A percentile compares a stretch with the other conserved stretches of the same genome.
Conservation (phyloP, 1,284 basidiomycete species). For the Xerocomus minutiporus region DNA sequence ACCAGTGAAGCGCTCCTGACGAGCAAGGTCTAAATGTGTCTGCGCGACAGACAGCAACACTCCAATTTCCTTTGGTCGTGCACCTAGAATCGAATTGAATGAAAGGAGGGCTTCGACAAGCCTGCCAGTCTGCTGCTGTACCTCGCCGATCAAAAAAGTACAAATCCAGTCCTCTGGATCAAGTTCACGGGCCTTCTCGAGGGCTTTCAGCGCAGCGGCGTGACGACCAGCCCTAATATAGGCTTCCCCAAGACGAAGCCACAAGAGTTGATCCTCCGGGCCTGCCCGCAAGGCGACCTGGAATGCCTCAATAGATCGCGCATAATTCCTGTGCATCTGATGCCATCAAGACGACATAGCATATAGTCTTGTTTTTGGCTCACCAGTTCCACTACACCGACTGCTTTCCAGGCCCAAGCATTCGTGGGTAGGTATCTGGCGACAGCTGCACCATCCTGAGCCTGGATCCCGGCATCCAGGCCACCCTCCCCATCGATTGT, state of each 20-base stretch:
- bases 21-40: constrained; percentile 70
- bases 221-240: constrained; percentile 87
- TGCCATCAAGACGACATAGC: constrained; percentile 11
- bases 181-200: constrained; percentile 70
- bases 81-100: constrained; percentile 56
- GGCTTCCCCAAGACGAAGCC: constrained; percentile 90
- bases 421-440: constrained; percentile 71
- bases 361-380: constrained; percentile 26
- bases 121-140: constrained; percentile 76
- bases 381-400: constrained; percentile 90
- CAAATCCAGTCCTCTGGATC: constrained; percentile 79
- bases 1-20: constrained; percentile 60
- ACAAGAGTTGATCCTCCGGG: constrained; percentile 72
- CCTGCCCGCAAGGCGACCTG: constrained; percentile 86
- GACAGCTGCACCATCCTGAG: constrained; percentile 41
- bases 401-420: constrained; percentile 98
- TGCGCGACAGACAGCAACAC: constrained; percentile 74
- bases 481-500: constrained; percentile 93
- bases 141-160: constrained; percentile 80
- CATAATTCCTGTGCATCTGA: constrained; percentile 73
- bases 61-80: constrained; percentile 63
- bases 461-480: constrained; percentile 55
- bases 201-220: constrained; percentile 86
- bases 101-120: constrained; percentile 71
- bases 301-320: constrained; percentile 79